Conservation (phyloP, 192 early-diverging fungal species). For the Coemansia sp. region DNA sequence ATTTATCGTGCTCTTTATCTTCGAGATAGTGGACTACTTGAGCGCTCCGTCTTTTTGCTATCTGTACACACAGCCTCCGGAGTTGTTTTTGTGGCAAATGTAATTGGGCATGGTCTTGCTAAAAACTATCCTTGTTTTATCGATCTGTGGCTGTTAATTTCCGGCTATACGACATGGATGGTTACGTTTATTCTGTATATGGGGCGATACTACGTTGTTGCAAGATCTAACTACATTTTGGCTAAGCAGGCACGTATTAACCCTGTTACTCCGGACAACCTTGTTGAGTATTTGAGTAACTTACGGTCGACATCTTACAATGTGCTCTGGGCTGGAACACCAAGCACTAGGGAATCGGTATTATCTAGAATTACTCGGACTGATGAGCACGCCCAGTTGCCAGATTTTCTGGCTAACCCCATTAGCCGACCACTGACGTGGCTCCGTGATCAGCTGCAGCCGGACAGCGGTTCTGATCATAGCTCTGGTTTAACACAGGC, state of each 20-base stretch:
- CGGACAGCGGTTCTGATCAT: neutral
- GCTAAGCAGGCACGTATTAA: constrained; percentile 23
- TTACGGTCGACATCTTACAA: constrained; percentile 1
- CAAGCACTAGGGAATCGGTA: neutral
- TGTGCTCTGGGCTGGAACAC: constrained; percentile 1
- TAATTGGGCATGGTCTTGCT: constrained; percentile 10
- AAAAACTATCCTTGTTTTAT: constrained; percentile 36
- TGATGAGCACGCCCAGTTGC: too few relatives aligned
- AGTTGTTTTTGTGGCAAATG: constrained; percentile 10
- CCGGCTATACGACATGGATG: constrained; percentile 20
- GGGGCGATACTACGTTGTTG: constrained; percentile 22
- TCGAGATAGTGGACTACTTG: constrained; percentile 23
- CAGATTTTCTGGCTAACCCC: too few relatives aligned
- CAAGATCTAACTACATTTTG: constrained; percentile 11
- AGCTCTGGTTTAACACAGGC: too few relatives aligned
- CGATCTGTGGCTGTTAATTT: constrained; percentile 22
- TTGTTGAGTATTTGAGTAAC: constrained; percentile 14
- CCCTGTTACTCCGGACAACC: constrained; percentile 34
- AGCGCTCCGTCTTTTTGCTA: constrained; percentile 27
- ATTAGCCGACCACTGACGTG: too few relatives aligned
- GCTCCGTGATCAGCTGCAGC: neutral
- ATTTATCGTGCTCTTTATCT: constrained; percentile 22
- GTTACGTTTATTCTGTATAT: constrained; percentile 21
- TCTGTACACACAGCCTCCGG: constrained; percentile 14
- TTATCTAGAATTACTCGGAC: too few relatives aligned